Evolutionary conservation across 2,329 filamentous ascomycete genomes (phyloP), one percentile per base, ranked within the genome.

Genomic region (Xylariaceae sp.): DNA sequence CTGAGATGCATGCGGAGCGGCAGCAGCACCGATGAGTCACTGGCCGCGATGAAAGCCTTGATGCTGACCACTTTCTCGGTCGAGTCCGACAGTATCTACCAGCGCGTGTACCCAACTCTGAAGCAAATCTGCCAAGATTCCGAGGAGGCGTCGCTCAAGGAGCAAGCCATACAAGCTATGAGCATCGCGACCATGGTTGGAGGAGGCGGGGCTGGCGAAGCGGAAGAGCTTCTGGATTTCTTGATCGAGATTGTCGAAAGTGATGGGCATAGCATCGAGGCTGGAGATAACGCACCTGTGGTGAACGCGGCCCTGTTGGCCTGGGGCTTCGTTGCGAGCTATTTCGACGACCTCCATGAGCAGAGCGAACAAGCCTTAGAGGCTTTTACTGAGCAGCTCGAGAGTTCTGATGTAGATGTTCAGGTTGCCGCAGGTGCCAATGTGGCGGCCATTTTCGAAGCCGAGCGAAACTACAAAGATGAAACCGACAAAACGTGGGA

Each of bases 361-460:
- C 78, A 84, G 54, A 89, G 87, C 31, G 85, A 90, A 57, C 73
- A 82, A 28, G 87, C 89, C 14, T 81, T 94, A 62, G 88, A 94
- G 48, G 85, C 87, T 2, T 90, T 96, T 61, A 84, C 89, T 40
- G 90, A 96, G 44, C 91, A 96, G 69, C 85, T 96, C 16, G 85
- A 92, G 54, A 90, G 88, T 66, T 78, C 78, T 31, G 85, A 90
- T 53, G 75, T 84, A 1, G 75, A 80, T 9, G 88, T 96, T 1
- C 89, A 94, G 63, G 83, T 90, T 42, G 83, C 87, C 3, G 87
- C 90, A 0, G 90, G 87, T 3, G 82, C 87, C 64, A 89, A 89
- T 67, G 91, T 96, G 53, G 90, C 90, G 1, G 75, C 95, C 10
- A 76, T 96, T 11, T 93, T 89, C 63, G 91, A 96, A 69, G 87